Conservation (phyloP, 2,329 filamentous ascomycete genomes). For the Neobulgaria alba region DNA sequence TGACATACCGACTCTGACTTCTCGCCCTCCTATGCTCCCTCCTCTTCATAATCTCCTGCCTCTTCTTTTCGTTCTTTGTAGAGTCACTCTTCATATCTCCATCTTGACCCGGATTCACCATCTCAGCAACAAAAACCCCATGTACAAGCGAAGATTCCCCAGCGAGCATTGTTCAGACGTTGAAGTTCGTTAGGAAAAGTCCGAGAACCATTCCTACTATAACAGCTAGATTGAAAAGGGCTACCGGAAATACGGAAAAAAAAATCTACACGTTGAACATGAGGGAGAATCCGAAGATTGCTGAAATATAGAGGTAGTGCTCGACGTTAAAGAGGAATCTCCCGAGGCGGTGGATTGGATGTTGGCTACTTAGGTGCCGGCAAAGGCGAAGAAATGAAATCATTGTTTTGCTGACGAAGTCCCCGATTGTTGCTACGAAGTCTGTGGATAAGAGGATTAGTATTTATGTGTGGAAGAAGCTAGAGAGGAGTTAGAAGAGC, state of each 20-base stretch:
- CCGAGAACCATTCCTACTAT: slow-evolving; percentile 31
- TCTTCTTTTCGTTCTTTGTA: slow-evolving; percentile 34
- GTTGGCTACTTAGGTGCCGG: slow-evolving; percentile 24
- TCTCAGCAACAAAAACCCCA: slow-evolving; percentile 32
- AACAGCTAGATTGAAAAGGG: slow-evolving; percentile 41
- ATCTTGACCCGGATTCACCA: slow-evolving; percentile 40
- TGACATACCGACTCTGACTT: not conserved
- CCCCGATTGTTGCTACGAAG: slow-evolving; percentile 21
- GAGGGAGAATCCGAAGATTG: slow-evolving; percentile 31
- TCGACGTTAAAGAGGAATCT: no score
- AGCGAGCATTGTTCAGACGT: slow-evolving; percentile 27
- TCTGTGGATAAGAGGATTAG: no score
- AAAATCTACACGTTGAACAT: slow-evolving; percentile 47
- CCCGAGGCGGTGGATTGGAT: slow-evolving; percentile 24
- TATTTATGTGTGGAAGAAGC: not conserved
- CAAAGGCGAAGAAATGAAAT: slow-evolving; percentile 30
- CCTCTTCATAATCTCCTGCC: slow-evolving; percentile 27
- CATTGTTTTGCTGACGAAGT: slow-evolving; percentile 29
- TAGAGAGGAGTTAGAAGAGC: not conserved
- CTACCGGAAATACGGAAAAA: slow-evolving; percentile 41
- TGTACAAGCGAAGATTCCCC: no score
- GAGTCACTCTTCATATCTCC: slow-evolving; percentile 34
- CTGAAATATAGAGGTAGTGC: slow-evolving; percentile 31
- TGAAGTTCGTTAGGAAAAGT: slow-evolving; percentile 25
- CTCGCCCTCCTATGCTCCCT: slow-evolving; percentile 6